phyloP scores from a whole-genome alignment of 495 filamentous ascomycete genomes.

The Hyaloscypha finlandica region DNA sequence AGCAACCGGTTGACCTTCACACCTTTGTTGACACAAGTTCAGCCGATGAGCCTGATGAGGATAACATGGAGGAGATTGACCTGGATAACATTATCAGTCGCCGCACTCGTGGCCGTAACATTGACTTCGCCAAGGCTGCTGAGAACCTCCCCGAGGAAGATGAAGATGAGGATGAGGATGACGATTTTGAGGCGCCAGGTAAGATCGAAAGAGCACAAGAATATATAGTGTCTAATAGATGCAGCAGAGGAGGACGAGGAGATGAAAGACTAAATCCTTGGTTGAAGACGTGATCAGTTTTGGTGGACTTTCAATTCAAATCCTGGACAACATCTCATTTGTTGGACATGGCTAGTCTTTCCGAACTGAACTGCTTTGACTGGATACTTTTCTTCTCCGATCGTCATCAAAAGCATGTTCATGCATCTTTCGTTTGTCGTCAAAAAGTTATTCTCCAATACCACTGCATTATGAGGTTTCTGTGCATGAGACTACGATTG shows the following conservation, averaged over 20 bases:
- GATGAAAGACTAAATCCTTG: conserved; percentile 30
- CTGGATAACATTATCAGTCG: conserved; percentile 85
- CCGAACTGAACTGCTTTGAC: conserved; percentile 8
- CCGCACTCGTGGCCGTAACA: conserved; percentile 78
- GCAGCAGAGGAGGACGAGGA: conserved; percentile 26
- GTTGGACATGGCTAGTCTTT: conserved; percentile 11
- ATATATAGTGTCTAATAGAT: background rate
- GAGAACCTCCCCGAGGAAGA: conserved; percentile 65
- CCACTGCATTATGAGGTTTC: conserved; percentile 20
- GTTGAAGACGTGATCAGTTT: conserved; percentile 2
- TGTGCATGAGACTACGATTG: conserved; percentile 21
- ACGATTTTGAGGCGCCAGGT: conserved; percentile 23
- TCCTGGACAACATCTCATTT: conserved; percentile 18
- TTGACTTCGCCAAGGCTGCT: conserved; percentile 84
- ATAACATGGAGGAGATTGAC: conserved; percentile 90
- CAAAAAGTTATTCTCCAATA: conserved; percentile 17
- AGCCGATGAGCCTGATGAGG: conserved; percentile 71
- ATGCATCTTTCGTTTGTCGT: conserved; percentile 24
- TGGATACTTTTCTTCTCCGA: conserved; percentile 8
- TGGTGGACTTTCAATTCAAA: conserved; percentile 10
- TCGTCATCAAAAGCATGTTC: background rate
- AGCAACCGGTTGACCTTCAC: background rate
- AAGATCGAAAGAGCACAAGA: background rate
- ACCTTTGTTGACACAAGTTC: conserved; percentile 35
- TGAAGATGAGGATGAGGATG: conserved; percentile 77